A percentile compares a stretch with the other conserved stretches of the same genome.
Evolutionary conservation across 2,329 filamentous ascomycete species (phyloP).

Genomic region (Clarireedia paspali): DNA sequence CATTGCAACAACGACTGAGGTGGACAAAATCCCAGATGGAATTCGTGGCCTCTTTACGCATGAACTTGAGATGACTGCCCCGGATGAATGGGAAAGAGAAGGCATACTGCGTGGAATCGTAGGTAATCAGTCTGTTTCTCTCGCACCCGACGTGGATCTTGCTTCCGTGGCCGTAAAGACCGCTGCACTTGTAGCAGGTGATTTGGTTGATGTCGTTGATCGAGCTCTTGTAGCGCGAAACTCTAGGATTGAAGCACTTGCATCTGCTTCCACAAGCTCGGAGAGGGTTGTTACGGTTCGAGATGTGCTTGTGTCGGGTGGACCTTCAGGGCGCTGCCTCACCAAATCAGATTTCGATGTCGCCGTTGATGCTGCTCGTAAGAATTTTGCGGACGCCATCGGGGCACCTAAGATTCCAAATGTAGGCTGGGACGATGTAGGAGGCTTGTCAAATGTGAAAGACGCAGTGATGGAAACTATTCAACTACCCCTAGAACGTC

Average conservation of each 20-base stretch:
- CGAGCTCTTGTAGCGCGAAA: slow-evolving; percentile 73
- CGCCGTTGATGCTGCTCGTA: slow-evolving; percentile 91
- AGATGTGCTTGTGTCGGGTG: slow-evolving; percentile 85
- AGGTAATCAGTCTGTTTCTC: slow-evolving; percentile 63
- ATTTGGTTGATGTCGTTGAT: slow-evolving; percentile 90
- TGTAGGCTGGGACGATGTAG: slow-evolving; percentile 93
- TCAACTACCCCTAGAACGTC: slow-evolving; percentile 81
- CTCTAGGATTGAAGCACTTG: slow-evolving; percentile 67
- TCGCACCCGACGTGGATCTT: slow-evolving; percentile 79
- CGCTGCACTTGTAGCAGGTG: slow-evolving; percentile 87
- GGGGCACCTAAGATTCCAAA: slow-evolving; percentile 97
- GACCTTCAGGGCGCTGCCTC: slow-evolving; percentile 68
- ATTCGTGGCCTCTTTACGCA: slow-evolving; percentile 90
- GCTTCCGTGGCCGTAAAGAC: slow-evolving; percentile 86
- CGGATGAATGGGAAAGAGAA: slow-evolving; percentile 87
- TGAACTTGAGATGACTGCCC: slow-evolving; percentile 87
- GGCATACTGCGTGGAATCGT: slow-evolving; percentile 76
- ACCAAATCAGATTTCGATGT: slow-evolving; percentile 79
- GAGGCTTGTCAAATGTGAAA: slow-evolving; percentile 87
- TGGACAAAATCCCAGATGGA: slow-evolving; percentile 88
- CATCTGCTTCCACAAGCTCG: slow-evolving; percentile 37
- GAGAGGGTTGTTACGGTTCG: slow-evolving; percentile 53
- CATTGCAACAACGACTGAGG: slow-evolving; percentile 88
- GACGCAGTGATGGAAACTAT: slow-evolving; percentile 97
- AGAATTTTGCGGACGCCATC: slow-evolving; percentile 97